A percentile compares a stretch with the other conserved stretches of the same genome.
These are phyloP conservation scores for Ophiostoma sp. DNA, from an alignment of 2,329 filamentous ascomycete species.

Conservation along the genomic window DNA sequence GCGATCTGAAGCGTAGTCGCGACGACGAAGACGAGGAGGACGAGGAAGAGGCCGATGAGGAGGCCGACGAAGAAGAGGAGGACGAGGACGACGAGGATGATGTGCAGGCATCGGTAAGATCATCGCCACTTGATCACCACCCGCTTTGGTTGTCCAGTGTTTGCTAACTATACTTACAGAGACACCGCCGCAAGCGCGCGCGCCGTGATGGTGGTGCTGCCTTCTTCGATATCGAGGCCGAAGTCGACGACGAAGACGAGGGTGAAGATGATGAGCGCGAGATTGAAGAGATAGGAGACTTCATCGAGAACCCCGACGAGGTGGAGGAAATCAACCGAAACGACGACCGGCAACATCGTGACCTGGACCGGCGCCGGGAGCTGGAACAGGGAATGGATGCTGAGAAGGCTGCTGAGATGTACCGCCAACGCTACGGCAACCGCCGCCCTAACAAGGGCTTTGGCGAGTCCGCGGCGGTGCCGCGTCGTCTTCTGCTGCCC, in stretches of 20 bases:
- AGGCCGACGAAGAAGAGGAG: constrained; percentile 36
- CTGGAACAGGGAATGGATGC: constrained; percentile 83
- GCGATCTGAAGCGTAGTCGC: constrained; percentile 19
- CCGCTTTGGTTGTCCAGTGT: not conserved
- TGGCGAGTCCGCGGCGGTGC: constrained; percentile 69
- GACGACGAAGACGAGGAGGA: constrained; percentile 31
- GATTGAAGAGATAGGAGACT: constrained; percentile 72
- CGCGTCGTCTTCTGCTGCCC: constrained; percentile 79
- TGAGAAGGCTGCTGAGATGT: constrained; percentile 82
- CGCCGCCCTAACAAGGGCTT: constrained; percentile 59
- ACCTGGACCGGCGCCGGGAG: constrained; percentile 88
- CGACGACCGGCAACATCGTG: constrained; percentile 87
- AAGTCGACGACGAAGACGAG: constrained; percentile 92
- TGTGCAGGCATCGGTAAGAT: constrained; percentile 40
- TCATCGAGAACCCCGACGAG: constrained; percentile 87
- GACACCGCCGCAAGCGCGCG: constrained; percentile 74
- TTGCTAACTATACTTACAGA: constrained; percentile 34
- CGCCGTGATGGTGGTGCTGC: constrained; percentile 65
- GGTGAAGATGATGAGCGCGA: constrained; percentile 86
- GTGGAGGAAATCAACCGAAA: constrained; percentile 72
- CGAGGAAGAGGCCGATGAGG: constrained; percentile 30
- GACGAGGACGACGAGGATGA: constrained; percentile 40
- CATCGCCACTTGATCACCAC: not conserved
- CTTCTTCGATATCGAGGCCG: constrained; percentile 97
- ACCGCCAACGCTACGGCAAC: constrained; percentile 83